Conservation (phyloP, 2,329 filamentous ascomycete species). For the Penicillium glabrum region DNA sequence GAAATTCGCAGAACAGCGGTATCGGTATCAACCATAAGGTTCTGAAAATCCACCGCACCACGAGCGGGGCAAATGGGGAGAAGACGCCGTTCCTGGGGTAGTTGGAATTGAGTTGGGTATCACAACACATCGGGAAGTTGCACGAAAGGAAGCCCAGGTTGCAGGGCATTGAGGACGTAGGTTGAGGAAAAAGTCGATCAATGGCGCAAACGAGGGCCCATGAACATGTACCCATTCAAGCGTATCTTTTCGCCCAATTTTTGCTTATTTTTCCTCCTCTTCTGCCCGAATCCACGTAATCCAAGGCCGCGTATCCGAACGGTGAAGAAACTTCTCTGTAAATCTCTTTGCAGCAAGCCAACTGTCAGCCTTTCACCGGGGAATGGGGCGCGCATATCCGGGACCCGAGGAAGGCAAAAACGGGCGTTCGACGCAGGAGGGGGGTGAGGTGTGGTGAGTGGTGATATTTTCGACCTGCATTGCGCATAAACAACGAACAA, state of each 20-base stretch:
- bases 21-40: background rate
- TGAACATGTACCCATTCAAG: background rate
- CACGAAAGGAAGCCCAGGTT: conserved; percentile 6
- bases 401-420: conserved; percentile 1
- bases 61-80: background rate
- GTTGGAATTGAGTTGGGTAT: conserved; percentile 9
- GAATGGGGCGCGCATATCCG: conserved; percentile 1
- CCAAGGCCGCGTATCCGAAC: background rate
- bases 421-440: conserved; percentile 3
- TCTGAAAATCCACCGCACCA: conserved; percentile 3
- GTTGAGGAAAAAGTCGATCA: background rate
- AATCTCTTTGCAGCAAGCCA: conserved; percentile 1
- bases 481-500: conserved; percentile 9
- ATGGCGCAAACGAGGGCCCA: background rate
- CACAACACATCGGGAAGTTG: conserved; percentile 6
- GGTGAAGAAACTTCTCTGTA: conserved; percentile 6
- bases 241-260: background rate
- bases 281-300: background rate
- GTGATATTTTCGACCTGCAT: conserved; percentile 7
- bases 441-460: conserved; percentile 2
- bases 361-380: conserved; percentile 7
- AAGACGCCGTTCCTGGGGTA: conserved; percentile 5
- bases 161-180: background rate
- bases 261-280: background rate
- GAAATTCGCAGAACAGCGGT: background rate